These are phyloP conservation scores for Mycosarcoma mackinlayi DNA, from an alignment of 1,284 basidiomycete genomes.

Conservation along the genomic window DNA sequence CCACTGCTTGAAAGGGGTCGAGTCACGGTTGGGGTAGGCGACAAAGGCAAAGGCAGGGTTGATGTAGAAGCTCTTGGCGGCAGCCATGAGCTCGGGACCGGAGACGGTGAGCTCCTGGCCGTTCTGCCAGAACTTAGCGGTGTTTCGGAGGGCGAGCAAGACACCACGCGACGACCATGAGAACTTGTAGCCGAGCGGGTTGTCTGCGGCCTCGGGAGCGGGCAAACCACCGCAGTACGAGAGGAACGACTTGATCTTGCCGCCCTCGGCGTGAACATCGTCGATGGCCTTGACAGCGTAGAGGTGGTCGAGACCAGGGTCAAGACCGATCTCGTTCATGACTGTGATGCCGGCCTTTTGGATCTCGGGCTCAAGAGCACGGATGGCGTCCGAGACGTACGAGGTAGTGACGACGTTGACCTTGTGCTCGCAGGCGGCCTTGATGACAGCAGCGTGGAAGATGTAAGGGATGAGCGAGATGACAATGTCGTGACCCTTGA, in stretches of 20 bases:
- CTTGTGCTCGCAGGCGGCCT: constrained; percentile 93
- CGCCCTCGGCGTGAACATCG: constrained; percentile 92
- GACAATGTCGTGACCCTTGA: constrained; percentile 90
- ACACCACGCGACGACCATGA: constrained; percentile 98
- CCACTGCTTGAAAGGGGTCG: constrained; percentile 81
- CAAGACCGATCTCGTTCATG: constrained; percentile 97
- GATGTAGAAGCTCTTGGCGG: constrained; percentile 92
- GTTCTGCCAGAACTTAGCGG: constrained; percentile 76
- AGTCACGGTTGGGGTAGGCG: constrained; percentile 97
- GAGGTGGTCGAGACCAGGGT: constrained; percentile 95
- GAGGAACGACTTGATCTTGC: constrained; percentile 88
- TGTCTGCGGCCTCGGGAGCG: constrained; percentile 87
- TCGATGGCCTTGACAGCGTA: constrained; percentile 97
- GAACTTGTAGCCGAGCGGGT: constrained; percentile 99
- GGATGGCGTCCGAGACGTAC: constrained; percentile 93
- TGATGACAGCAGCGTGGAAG: constrained; percentile 89
- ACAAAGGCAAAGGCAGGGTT: constrained; percentile 95
- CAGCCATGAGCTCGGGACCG: constrained; percentile 63
- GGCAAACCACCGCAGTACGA: constrained; percentile 98
- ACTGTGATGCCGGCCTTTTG: constrained; percentile 92
- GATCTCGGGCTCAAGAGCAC: constrained; percentile 83
- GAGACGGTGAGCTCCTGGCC: constrained; percentile 61
- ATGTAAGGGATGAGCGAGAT: constrained; percentile 97
- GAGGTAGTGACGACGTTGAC: constrained; percentile 96
- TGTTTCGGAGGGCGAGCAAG: constrained; percentile 92